phyloP scores from a whole-genome alignment of 768 basidiomycete species.

The Daedaleopsis sinensis region DNA sequence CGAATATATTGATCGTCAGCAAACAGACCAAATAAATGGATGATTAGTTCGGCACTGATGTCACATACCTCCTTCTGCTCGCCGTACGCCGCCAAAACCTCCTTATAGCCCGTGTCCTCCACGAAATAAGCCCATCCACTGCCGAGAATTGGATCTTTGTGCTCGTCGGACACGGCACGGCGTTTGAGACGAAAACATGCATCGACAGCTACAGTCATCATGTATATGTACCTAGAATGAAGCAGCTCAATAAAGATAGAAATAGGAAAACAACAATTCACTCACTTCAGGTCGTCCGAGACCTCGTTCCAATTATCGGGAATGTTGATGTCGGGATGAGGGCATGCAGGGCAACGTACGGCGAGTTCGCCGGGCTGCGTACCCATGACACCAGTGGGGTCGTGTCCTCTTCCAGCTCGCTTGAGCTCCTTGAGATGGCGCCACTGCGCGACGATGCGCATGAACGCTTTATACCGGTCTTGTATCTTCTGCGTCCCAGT shows the following conservation, averaged over 20 bases:
- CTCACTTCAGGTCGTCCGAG: constrained; percentile 13
- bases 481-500: no score
- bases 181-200: constrained; percentile 30
- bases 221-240: constrained; percentile 31
- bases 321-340: constrained; percentile 20
- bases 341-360: constrained; percentile 27
- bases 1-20: no score
- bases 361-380: constrained; percentile 18
- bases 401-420: constrained; percentile 24
- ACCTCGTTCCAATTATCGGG: constrained; percentile 20
- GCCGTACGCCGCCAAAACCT: constrained; percentile 11
- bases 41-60: no score
- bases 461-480: no score
- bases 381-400: constrained; percentile 15
- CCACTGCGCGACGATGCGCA: constrained; percentile 18
- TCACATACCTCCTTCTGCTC: constrained; percentile 31
- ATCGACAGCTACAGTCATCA: constrained; percentile 28
- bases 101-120: constrained; percentile 22
- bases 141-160: constrained; percentile 8
- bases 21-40: no score
- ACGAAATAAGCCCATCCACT: constrained; percentile 32
- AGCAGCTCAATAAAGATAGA: no score
- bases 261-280: no score
- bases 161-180: constrained; percentile 18
- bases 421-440: constrained; percentile 23